Evolutionary conservation across 305 asterid genomes (phyloP).

Genomic region (Stenogyne calaminthoides): DNA sequence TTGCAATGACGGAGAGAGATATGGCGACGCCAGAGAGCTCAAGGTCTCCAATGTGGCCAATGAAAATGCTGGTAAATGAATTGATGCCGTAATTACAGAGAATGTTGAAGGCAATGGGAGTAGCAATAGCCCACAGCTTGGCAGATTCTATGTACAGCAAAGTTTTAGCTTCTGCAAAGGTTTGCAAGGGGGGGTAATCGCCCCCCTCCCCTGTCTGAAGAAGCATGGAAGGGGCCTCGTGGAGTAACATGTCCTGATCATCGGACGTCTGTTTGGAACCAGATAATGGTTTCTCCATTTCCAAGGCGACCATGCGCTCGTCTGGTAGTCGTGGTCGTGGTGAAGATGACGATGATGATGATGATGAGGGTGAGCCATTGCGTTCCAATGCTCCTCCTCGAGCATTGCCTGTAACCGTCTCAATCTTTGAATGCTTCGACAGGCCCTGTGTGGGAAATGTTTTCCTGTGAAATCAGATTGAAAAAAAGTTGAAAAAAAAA

Average conservation of each 20-base stretch:
- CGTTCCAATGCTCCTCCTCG: conserved; percentile 59
- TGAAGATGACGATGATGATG: conserved; percentile 33
- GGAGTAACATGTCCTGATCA: conserved; percentile 41
- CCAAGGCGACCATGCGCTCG: conserved; percentile 38
- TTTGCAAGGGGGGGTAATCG: conserved; percentile 55
- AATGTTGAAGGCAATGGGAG: conserved; percentile 92
- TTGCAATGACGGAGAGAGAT: conserved; percentile 82
- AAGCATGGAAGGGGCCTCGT: conserved; percentile 71
- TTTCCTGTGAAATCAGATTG: conserved; percentile 15
- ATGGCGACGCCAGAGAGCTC: conserved; percentile 93
- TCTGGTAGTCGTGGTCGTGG: background rate
- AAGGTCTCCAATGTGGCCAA: conserved; percentile 88
- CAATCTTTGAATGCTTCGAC: conserved; percentile 45
- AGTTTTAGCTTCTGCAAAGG: conserved; percentile 44
- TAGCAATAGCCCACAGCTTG: conserved; percentile 84
- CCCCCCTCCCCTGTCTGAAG: conserved; percentile 52
- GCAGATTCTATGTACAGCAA: conserved; percentile 54
- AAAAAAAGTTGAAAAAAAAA: background rate
- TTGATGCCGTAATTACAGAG: conserved; percentile 87
- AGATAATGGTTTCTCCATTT: conserved; percentile 47
- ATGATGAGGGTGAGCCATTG: conserved; percentile 68
- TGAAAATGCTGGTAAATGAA: conserved; percentile 85
- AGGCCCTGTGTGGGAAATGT: background rate
- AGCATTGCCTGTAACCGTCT: conserved; percentile 41
- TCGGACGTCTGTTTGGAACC: conserved; percentile 17